These are phyloP conservation scores for Trichosporon sp. DNA, from an alignment of 1,284 basidiomycete species.

Conservation along the genomic window DNA sequence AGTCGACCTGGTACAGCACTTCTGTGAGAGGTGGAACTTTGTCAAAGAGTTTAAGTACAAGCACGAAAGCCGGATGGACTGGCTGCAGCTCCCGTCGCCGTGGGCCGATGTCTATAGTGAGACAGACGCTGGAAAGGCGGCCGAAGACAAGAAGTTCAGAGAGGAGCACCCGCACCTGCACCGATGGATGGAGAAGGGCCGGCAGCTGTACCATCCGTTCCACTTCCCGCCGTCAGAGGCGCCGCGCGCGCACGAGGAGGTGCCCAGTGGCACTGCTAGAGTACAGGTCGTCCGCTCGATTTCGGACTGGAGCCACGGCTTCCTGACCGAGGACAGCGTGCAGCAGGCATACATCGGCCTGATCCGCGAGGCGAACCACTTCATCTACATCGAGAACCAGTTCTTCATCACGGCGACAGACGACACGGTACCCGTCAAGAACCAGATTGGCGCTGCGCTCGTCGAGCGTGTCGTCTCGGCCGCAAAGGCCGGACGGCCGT, in stretches of 20 bases:
- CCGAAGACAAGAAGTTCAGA: constrained; percentile 33
- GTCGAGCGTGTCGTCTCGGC: constrained; percentile 78
- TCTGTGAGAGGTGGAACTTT: constrained; percentile 60
- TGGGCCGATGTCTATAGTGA: constrained; percentile 37
- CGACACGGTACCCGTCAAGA: constrained; percentile 60
- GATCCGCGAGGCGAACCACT: constrained; percentile 77
- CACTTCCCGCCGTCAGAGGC: constrained; percentile 42
- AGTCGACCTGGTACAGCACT: constrained; percentile 85
- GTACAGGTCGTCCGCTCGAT: constrained; percentile 62
- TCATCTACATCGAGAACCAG: constrained; percentile 91
- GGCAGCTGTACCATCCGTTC: constrained; percentile 44
- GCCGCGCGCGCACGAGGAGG: constrained; percentile 37
- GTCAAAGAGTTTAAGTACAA: constrained; percentile 49
- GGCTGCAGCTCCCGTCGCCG: constrained; percentile 67
- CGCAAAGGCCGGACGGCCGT: constrained; percentile 62
- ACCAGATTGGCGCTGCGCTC: constrained; percentile 71
- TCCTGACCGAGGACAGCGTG: constrained; percentile 74
- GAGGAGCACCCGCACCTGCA: constrained; percentile 45
- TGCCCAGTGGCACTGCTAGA: constrained; percentile 37
- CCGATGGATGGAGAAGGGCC: constrained; percentile 42
- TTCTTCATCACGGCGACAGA: constrained; percentile 80
- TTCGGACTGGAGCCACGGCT: constrained; percentile 86
- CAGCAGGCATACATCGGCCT: constrained; percentile 72
- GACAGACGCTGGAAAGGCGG: constrained; percentile 24
- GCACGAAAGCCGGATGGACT: constrained; percentile 56